Evolutionary conservation across 2,329 filamentous ascomycete species (phyloP), one percentile per base, ranked within the genome.

Genomic region (Neofusicoccum laricinum): DNA sequence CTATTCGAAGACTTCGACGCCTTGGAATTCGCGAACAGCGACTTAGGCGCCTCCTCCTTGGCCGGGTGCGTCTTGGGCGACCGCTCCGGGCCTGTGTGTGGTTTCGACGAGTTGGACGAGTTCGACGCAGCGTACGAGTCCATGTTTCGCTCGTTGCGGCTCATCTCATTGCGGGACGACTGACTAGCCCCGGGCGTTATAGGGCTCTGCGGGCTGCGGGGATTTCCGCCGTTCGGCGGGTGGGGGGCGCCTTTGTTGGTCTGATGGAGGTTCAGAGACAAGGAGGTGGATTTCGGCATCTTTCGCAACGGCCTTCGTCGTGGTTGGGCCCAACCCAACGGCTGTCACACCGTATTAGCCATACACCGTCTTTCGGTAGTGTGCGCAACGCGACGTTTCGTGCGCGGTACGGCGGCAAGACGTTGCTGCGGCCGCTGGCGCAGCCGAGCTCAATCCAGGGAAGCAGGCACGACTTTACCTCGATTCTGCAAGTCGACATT

Each of bases 21-120:
- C 64, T 79, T 77, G 65, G 81, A 77, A 67, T 83, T 83, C 48
- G 78, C 75, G 67, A 83, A 83, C 67, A 83, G 81, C 68, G 69
- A 73, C 58, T 76, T 73, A 11, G 77, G 71, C 15, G 58, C 71
- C 58, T 79, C 77, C 68, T 78, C 76, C 57, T 73, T 73, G 55
- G 69, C 70, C 63, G 73, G 75, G 7, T 74, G 72, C 2, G 75
- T 75, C 43, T 50, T 58, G 14, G 63, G 53, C 17, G 63, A 64
- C 36, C 63, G 38, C 5, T 57, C 45, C 30, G 63, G 63, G 11
- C 41, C 48, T 4, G 51, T 45, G 40, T 51, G 43, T 15, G 50
- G 43, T 8, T 53, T 38, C 14, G 53, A 41, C 46, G 45, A 36
- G 21, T 61, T 61, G 11, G 55, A 41, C 46, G 45, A 36, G 21